phyloP scores from a whole-genome alignment of 768 basidiomycete species.

The Pleurotus giganteus region DNA sequence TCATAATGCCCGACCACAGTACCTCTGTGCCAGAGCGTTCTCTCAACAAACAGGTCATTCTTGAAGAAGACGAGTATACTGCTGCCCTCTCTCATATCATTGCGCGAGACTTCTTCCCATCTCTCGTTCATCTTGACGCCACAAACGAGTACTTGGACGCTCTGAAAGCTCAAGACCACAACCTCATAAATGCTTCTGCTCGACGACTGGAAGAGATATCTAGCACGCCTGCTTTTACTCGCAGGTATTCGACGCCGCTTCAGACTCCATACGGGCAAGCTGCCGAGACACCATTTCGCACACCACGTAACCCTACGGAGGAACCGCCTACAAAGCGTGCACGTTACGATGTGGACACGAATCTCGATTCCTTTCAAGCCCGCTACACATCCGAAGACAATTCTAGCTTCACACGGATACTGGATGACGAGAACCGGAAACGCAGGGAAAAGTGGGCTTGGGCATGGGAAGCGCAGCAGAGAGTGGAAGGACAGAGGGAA shows the following conservation, averaged over 20 bases:
- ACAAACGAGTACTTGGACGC: constrained; percentile 87
- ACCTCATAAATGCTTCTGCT: constrained; percentile 74
- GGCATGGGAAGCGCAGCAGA: constrained; percentile 92
- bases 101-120: constrained; percentile 97
- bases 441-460: constrained; percentile 82
- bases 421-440: constrained; percentile 84
- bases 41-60: constrained; percentile 66
- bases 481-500: constrained; percentile 65
- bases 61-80: constrained; percentile 96
- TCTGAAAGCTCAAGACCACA: constrained; percentile 69
- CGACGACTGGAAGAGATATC: constrained; percentile 65
- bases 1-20: constrained; percentile 21
- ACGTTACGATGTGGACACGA: constrained; percentile 59
- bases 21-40: constrained; percentile 51
- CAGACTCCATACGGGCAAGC: constrained; percentile 64
- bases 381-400: constrained; percentile 97
- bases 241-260: constrained; percentile 44
- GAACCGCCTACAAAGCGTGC: constrained; percentile 54
- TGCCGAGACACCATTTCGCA: constrained; percentile 65
- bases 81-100: constrained; percentile 89
- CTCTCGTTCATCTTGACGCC: constrained; percentile 84
- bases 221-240: constrained; percentile 44
- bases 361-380: constrained; percentile 85
- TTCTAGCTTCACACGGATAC: constrained; percentile 90
- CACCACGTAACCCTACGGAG: constrained; percentile 24